These are phyloP conservation scores for Pisolithus orientalis DNA, from an alignment of 768 basidiomycete species.

Conservation along the genomic window DNA sequence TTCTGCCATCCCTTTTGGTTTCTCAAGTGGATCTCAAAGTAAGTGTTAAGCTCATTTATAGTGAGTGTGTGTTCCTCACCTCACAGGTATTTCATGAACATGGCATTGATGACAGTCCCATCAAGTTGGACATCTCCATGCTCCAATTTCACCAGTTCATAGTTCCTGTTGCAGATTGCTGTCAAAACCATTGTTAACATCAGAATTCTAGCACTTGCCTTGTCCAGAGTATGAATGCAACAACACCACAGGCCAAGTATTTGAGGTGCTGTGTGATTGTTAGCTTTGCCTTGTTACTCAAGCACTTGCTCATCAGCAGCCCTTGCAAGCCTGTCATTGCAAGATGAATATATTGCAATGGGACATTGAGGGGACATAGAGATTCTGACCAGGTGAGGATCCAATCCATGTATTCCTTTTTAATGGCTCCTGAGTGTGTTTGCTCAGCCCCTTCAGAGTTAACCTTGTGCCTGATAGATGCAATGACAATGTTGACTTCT, in stretches of 20 bases:
- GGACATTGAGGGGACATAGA: not conserved
- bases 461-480: constrained; percentile 18
- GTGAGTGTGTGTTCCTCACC: not conserved
- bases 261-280: not conserved
- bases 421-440: constrained; percentile 25
- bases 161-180: constrained; percentile 16
- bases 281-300: not conserved
- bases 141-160: constrained; percentile 24
- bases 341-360: not conserved
- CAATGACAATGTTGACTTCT: constrained; percentile 17
- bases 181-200: no score
- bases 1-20: constrained; percentile 22
- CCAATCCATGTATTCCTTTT: not conserved
- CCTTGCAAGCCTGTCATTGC: not conserved
- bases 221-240: not conserved
- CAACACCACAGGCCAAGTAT: not conserved
- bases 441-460: constrained; percentile 14
- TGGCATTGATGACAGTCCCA: not conserved
- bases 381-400: not conserved
- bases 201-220: not conserved
- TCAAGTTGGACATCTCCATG: constrained; percentile 13
- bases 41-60: constrained; percentile 6
- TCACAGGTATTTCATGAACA: constrained; percentile 3
- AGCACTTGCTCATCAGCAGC: not conserved
- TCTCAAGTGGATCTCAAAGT: constrained; percentile 16